A percentile compares a stretch with the other conserved stretches of the same genome.
phyloP scores from a whole-genome alignment of 768 basidiomycete genomes.

The Pleurotus pulmonarius region DNA sequence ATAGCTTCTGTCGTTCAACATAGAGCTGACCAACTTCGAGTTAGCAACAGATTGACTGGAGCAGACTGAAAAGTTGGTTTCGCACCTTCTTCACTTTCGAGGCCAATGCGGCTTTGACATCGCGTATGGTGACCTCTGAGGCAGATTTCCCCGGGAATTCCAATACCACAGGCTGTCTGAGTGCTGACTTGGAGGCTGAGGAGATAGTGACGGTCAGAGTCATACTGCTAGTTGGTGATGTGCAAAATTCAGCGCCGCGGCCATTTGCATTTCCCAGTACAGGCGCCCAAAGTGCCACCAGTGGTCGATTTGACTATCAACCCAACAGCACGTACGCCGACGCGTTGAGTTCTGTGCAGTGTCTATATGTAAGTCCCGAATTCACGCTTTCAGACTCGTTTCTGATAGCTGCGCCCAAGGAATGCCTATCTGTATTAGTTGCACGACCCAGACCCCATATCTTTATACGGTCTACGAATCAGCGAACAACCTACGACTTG shows the following conservation, averaged over 20 bases:
- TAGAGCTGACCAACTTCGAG: slow-evolving; percentile 49
- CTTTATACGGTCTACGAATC: slow-evolving; percentile 84
- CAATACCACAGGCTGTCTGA: slow-evolving; percentile 46
- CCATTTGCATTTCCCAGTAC: too few species aligned
- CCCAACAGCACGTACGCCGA: too few species aligned
- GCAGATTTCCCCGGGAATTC: slow-evolving; percentile 28
- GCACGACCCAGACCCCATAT: slow-evolving; percentile 58
- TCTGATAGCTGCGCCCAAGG: neutral
- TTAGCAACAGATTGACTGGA: neutral
- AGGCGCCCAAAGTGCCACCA: too few species aligned
- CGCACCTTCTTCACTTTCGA: slow-evolving; percentile 33
- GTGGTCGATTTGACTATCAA: too few species aligned
- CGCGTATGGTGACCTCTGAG: slow-evolving; percentile 53
- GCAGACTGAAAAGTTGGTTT: neutral
- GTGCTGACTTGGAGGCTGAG: slow-evolving; percentile 43
- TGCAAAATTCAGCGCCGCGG: too few species aligned
- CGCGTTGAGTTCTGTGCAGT: too few species aligned
- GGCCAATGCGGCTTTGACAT: slow-evolving; percentile 67
- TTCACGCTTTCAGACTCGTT: too few species aligned
- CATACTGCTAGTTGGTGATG: neutral
- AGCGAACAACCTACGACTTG: slow-evolving; percentile 71
- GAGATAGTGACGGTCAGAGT: slow-evolving; percentile 47
- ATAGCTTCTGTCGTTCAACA: slow-evolving; percentile 68
- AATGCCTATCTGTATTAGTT: slow-evolving; percentile 83
- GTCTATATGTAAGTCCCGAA: too few species aligned